phyloP scores from a whole-genome alignment of 2,329 filamentous ascomycete genomes.

The Fusarium gaditjirri region DNA sequence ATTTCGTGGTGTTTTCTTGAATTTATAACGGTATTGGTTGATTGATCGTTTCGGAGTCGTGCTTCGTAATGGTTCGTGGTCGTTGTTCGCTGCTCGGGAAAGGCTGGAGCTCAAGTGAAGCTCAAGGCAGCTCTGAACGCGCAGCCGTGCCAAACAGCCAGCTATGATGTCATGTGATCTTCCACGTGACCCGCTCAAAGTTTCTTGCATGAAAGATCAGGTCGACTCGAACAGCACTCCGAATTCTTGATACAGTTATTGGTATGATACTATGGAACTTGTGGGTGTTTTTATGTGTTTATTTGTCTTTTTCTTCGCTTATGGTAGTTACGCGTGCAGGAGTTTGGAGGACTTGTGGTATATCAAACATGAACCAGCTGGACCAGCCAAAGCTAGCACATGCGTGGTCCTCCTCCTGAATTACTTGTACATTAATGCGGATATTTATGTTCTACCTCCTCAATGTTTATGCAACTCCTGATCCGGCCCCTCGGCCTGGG shows the following conservation, averaged over 20 bases:
- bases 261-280: neutral
- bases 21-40: neutral
- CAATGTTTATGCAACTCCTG: constrained; percentile 38
- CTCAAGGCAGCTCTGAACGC: constrained; percentile 62
- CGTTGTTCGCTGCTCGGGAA: constrained; percentile 41
- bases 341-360: neutral
- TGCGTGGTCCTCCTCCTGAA: constrained; percentile 8
- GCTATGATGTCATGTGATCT: constrained; percentile 16
- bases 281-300: neutral
- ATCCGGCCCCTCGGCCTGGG: constrained; percentile 26
- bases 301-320: neutral
- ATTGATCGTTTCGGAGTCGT: constrained; percentile 18
- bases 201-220: neutral
- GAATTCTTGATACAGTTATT: neutral
- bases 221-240: neutral
- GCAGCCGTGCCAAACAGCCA: constrained; percentile 47
- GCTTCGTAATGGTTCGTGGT: constrained; percentile 41
- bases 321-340: neutral
- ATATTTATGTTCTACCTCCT: neutral
- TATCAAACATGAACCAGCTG: constrained; percentile 19
- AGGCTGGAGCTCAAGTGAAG: constrained; percentile 54
- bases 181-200: constrained; percentile 33
- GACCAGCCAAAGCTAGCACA: constrained; percentile 38
- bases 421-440: constrained; percentile 13
- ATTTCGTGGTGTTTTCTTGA: neutral